These are phyloP conservation scores for Fistulinella cinereoalba DNA, from an alignment of 1,284 basidiomycete species.

Conservation along the genomic window DNA sequence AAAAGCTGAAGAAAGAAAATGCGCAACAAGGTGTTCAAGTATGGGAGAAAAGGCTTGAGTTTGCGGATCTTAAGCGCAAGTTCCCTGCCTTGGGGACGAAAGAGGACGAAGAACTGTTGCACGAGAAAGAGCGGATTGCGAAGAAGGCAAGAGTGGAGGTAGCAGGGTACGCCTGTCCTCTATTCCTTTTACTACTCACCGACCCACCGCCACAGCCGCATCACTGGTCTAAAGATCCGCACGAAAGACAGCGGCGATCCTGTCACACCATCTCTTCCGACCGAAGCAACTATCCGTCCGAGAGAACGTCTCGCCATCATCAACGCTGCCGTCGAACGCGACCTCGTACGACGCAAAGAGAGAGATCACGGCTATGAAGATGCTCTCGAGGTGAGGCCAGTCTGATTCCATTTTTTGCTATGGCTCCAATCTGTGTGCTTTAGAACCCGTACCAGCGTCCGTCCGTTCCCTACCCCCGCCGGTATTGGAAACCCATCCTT, in stretches of 20 bases:
- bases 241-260: conserved; percentile 42
- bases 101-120: conserved; percentile 79
- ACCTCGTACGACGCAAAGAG: conserved; percentile 67
- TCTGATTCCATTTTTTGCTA: background rate
- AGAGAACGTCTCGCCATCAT: conserved; percentile 66
- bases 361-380: conserved; percentile 86
- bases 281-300: conserved; percentile 54
- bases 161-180: conserved; percentile 36
- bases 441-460: conserved; percentile 64
- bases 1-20: conserved; percentile 69
- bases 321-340: conserved; percentile 64
- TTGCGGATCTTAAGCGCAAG: conserved; percentile 81
- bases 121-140: conserved; percentile 68
- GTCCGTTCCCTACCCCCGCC: conserved; percentile 46
- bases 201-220: conserved; percentile 36
- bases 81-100: conserved; percentile 67
- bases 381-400: conserved; percentile 63
- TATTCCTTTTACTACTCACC: background rate
- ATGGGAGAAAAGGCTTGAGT: conserved; percentile 75
- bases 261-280: conserved; percentile 41
- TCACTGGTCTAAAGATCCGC: conserved; percentile 50
- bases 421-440: conserved; percentile 1
- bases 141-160: conserved; percentile 53
- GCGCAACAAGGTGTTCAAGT: conserved; percentile 60
- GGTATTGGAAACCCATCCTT: conserved; percentile 62